Conservation (phyloP, 768 basidiomycete genomes). For the Amanita subjunquillea region DNA sequence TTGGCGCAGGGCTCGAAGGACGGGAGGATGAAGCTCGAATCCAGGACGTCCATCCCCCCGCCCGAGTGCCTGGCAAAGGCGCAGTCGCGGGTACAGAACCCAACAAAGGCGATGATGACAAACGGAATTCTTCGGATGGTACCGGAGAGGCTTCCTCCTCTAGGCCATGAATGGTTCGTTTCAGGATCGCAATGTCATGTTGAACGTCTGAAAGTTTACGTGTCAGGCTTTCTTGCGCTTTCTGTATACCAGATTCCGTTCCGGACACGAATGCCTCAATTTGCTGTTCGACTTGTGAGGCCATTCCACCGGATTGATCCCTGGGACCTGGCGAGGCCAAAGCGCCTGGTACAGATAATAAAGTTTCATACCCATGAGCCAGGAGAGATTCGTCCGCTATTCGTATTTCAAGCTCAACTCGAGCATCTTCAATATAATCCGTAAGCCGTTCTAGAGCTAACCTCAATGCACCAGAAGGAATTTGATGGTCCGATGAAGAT, state of each 20-base stretch:
- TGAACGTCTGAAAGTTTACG: constrained; percentile 63
- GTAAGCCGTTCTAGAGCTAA: constrained; percentile 51
- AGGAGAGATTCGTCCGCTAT: constrained; percentile 63
- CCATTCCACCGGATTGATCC: constrained; percentile 1
- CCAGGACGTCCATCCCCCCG: constrained; percentile 48
- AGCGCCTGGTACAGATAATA: constrained; percentile 52
- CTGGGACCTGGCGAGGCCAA: constrained; percentile 9
- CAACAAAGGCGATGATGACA: constrained; percentile 6
- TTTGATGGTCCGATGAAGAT: constrained; percentile 9
- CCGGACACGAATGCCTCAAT: constrained; percentile 50
- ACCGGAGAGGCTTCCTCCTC: constrained; percentile 10
- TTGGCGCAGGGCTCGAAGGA: constrained; percentile 36
- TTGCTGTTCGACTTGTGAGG: constrained; percentile 34
- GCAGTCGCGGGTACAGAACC: constrained; percentile 8
- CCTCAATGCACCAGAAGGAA: constrained; percentile 28
- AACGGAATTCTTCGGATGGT: constrained; percentile 4
- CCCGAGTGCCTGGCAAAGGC: neutral
- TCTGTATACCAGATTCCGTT: constrained; percentile 33
- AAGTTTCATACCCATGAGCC: constrained; percentile 53
- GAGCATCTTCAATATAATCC: constrained; percentile 69
- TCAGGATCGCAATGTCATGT: constrained; percentile 67
- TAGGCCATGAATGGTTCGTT: constrained; percentile 44
- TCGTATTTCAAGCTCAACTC: constrained; percentile 77
- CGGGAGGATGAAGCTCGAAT: constrained; percentile 31
- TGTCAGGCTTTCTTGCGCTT: constrained; percentile 35